phyloP scores from a whole-genome alignment of 2,329 filamentous ascomycete species.

The Aureobasidium sp. region DNA sequence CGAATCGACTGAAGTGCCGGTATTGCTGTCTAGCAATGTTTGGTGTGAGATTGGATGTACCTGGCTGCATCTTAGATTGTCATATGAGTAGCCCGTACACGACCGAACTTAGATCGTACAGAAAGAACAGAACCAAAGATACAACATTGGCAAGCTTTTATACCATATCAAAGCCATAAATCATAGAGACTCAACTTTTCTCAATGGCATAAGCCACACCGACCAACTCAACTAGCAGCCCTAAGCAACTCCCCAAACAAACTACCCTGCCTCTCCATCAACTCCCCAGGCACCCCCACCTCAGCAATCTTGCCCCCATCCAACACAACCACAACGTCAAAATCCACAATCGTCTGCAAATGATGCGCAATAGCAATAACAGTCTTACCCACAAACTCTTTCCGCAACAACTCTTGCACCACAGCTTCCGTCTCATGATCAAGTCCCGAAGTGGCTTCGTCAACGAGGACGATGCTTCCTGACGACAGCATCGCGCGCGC shows the following conservation, averaged over 20 bases:
- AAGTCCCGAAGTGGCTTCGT: slow-evolving; percentile 35
- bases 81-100: no score
- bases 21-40: no score
- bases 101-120: no score
- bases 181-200: no score
- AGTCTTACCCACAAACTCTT: slow-evolving; percentile 49
- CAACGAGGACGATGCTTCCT: slow-evolving; percentile 39
- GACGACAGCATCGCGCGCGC: slow-evolving; percentile 41
- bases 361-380: slow-evolving; percentile 54
- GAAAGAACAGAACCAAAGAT: no score
- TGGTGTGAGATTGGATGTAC: no score
- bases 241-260: slow-evolving; percentile 16
- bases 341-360: slow-evolving; percentile 49
- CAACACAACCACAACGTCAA: slow-evolving; percentile 47
- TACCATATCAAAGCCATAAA: no score
- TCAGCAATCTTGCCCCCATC: slow-evolving; percentile 45
- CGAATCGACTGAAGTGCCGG: no score
- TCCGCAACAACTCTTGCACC: slow-evolving; percentile 33
- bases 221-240: neutral
- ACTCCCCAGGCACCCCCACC: slow-evolving; percentile 21
- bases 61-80: no score
- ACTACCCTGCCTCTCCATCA: slow-evolving; percentile 19
- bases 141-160: no score
- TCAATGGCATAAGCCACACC: neutral
- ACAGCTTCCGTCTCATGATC: slow-evolving; percentile 23